phyloP scores from a whole-genome alignment of 352 stramenopile species.

The Thraustotheca clavata region DNA sequence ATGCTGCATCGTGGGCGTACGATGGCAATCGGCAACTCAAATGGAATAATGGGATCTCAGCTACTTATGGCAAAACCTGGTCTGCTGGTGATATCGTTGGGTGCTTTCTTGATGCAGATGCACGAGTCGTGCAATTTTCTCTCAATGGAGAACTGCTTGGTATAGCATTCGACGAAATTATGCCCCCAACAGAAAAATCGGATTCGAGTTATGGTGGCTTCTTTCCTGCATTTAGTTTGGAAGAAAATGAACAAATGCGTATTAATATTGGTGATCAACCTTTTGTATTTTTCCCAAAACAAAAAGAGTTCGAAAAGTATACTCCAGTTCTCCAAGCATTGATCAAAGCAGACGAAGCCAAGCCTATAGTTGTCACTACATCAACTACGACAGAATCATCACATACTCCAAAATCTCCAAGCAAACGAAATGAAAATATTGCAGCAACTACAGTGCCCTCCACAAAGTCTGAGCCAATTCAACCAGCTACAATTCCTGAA shows the following conservation, averaged over 20 bases:
- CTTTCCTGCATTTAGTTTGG: slow-evolving; percentile 73
- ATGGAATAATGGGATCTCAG: slow-evolving; percentile 70
- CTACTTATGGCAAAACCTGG: slow-evolving; percentile 57
- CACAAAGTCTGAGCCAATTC: slow-evolving; percentile 20
- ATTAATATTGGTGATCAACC: slow-evolving; percentile 77
- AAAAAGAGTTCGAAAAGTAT: no score
- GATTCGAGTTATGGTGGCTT: slow-evolving; percentile 30
- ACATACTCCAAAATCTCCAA: background rate
- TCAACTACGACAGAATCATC: background rate
- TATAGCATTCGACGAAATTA: slow-evolving; percentile 47
- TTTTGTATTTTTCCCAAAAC: slow-evolving; percentile 49
- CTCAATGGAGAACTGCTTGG: slow-evolving; percentile 70
- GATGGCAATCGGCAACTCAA: slow-evolving; percentile 80
- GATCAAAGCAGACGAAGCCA: slow-evolving; percentile 4
- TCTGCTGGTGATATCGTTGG: slow-evolving; percentile 81
- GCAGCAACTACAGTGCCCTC: background rate
- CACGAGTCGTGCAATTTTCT: slow-evolving; percentile 64
- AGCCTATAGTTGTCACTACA: slow-evolving; percentile 5
- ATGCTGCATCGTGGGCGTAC: slow-evolving; percentile 84
- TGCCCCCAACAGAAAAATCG: slow-evolving; percentile 1
- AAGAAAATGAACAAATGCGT: slow-evolving; percentile 70
- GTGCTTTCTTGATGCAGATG: slow-evolving; percentile 74
- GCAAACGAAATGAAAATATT: background rate
- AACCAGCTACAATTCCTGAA: background rate
- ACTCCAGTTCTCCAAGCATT: slow-evolving; percentile 39